Evolutionary conservation across 2,329 filamentous ascomycete species (phyloP), one percentile per base, ranked within the genome.

Genomic region (Xylaria sp.): DNA sequence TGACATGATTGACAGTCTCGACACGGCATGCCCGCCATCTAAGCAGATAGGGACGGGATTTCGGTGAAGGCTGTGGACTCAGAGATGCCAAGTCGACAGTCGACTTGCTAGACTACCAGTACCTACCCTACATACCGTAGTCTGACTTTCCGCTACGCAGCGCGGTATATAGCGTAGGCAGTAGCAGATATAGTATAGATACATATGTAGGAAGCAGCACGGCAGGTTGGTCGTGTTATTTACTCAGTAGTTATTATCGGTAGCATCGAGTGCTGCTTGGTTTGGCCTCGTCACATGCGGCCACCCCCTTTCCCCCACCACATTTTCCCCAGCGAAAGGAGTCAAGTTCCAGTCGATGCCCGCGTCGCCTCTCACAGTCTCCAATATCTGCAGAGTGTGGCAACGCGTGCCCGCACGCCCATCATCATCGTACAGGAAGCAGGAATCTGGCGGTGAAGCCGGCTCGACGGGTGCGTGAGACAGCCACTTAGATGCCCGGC

Each of bases 51-150:
- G 5, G 36, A 12, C 39, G 23, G 41, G 31, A 31, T 66, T 71
- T 71, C 69, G 69, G 69, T 71, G 69, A 71, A 57, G 43, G 64
- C 36, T 67, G 60, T 71, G 67, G 69, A 41, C 63, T 67, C 25
- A 52, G 61, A 62, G 36, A 64, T 43, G 66, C 66, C 66, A 71
- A n/a, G 46, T 56, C 48, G 54, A 58, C 49, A 55, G 43, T 33
- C 13, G 18, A 31, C 20, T 28, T 51, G 18, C 18, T 39, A 28
- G 33, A n/a, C 12, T 48, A 18, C 33, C 33, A 36, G 33, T 7
- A 36, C 18, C 36, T 36, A 28, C 43, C 13, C 39, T 62, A 55
- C 49, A 9, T 10, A 48, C 10, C 18, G 2, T 15, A 5, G 41
- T 18, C 8, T 46, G 15, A n/a, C 18, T 46, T 15, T 20, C 52